Base-by-base conservation (phyloP, 345 rosid genomes). In the Bretschneidera sinensis region DNA sequence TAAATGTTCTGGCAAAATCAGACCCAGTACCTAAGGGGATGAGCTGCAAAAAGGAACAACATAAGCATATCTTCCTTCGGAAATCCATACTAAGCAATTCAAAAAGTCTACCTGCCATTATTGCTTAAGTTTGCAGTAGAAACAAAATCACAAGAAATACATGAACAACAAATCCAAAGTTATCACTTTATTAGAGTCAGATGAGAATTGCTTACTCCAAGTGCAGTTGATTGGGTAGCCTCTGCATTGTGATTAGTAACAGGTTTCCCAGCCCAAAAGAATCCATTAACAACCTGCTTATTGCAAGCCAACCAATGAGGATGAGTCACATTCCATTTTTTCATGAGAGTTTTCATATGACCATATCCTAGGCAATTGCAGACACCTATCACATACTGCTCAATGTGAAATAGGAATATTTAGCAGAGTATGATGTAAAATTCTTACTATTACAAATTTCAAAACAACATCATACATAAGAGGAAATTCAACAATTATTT, bases 21-120 rank as follows among this genome's bases (percentile, higher is more conserved):
- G 99, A 90, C 21, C 95, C 99, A 45, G 99, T 94, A 43, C 99
- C 99, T 64, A 94, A 70, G 25, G 97, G 97, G 60, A 94, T 88
- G 57, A 88, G 83, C 99, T 90, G 87, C 63, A 67, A 19, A 67
- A 70, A 72, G 35, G 51, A 21, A 59, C 48, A 62, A 55, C 18
- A 56, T 24, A 35, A 65, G 58, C 64, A 74, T 28, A 62, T 61
- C 53, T 66, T 61, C 54, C 20, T 45, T 52, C 16, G 19, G 39
- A 54, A 47, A 28, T 28, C 33, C 33, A 28, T 28, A 28, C 33
- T 3, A 28, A 28, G 33, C 33, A 28, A 28, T 28, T 28, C 33
- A n/a, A n/a, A 28, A 28, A 28, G 33, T 2, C 3, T 28, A 28
- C 33, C 8, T 28, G 33, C 10, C 45, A 39, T 39, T 5, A 5